phyloP scores from a whole-genome alignment of 192 early-diverging fungal species.

The Thamnidium elegans region DNA sequence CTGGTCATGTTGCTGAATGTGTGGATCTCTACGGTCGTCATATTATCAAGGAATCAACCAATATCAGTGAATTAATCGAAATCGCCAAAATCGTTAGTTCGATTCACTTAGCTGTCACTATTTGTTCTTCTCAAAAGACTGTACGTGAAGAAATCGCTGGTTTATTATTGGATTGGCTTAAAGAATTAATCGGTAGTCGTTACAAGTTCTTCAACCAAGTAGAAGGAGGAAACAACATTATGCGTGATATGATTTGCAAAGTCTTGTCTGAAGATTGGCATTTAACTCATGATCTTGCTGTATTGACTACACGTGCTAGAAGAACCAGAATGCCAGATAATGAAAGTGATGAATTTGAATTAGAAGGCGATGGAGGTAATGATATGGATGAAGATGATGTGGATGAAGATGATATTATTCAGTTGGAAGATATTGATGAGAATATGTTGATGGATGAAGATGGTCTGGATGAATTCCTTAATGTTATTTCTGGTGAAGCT shows the following conservation, averaged over 20 bases:
- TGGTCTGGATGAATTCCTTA: too few species aligned
- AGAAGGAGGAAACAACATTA: slow-evolving; percentile 37
- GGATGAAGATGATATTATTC: background rate
- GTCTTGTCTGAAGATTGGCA: slow-evolving; percentile 60
- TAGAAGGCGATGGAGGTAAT: background rate
- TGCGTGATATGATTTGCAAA: slow-evolving; percentile 57
- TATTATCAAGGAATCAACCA: slow-evolving; percentile 63
- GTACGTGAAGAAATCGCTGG: slow-evolving; percentile 86
- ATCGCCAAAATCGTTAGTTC: slow-evolving; percentile 66
- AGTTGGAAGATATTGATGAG: background rate
- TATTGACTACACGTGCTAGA: slow-evolving; percentile 23
- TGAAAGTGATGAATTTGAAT: slow-evolving; percentile 6
- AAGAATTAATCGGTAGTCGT: slow-evolving; percentile 64
- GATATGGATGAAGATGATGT: background rate
- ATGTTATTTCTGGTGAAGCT: too few species aligned
- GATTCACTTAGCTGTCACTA: slow-evolving; percentile 73
- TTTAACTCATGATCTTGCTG: slow-evolving; percentile 29
- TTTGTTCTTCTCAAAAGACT: slow-evolving; percentile 76
- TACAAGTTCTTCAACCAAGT: slow-evolving; percentile 33
- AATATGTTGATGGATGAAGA: background rate
- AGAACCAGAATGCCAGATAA: slow-evolving; percentile 10
- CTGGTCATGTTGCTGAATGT: slow-evolving; percentile 69
- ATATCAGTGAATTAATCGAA: slow-evolving; percentile 61
- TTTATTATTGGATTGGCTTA: slow-evolving; percentile 79
- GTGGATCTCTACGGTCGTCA: slow-evolving; percentile 85